Evolutionary conservation across 805 yeast genomes (phyloP).

Genomic region (Candida verbasci): DNA sequence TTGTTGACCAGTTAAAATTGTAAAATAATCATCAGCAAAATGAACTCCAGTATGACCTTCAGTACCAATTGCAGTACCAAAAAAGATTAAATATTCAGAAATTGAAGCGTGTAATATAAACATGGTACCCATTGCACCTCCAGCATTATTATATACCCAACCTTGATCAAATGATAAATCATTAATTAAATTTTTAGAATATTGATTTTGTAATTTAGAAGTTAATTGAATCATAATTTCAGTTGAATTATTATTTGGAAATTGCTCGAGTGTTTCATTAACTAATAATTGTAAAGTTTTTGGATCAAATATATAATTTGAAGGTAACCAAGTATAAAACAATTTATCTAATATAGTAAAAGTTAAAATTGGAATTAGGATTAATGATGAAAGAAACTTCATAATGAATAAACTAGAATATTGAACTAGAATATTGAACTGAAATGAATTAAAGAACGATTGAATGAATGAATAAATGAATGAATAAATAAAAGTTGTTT

Average conservation of each 20-base stretch:
- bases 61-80: constrained; percentile 91
- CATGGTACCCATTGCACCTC: constrained; percentile 98
- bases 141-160: constrained; percentile 98
- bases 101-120: constrained; percentile 91
- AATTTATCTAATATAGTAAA: constrained; percentile 27
- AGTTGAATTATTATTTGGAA: constrained; percentile 58
- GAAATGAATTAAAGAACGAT: too few species aligned
- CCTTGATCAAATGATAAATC: constrained; percentile 66
- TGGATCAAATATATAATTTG: constrained; percentile 66
- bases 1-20: constrained; percentile 79
- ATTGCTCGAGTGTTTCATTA: constrained; percentile 46
- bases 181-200: constrained; percentile 75
- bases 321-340: constrained; percentile 62
- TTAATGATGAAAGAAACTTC: neutral
- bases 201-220: constrained; percentile 51
- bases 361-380: constrained; percentile 16
- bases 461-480: too few species aligned
- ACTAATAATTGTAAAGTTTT: constrained; percentile 55
- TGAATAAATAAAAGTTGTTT: too few species aligned
- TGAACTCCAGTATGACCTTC: constrained; percentile 97
- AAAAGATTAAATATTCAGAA: constrained; percentile 86
- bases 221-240: constrained; percentile 62
- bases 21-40: constrained; percentile 96
- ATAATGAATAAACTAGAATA: too few species aligned
- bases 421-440: too few species aligned